Evolutionary conservation across 129 eudicot genomes (phyloP).

Genomic region (Tagetes patula): DNA sequence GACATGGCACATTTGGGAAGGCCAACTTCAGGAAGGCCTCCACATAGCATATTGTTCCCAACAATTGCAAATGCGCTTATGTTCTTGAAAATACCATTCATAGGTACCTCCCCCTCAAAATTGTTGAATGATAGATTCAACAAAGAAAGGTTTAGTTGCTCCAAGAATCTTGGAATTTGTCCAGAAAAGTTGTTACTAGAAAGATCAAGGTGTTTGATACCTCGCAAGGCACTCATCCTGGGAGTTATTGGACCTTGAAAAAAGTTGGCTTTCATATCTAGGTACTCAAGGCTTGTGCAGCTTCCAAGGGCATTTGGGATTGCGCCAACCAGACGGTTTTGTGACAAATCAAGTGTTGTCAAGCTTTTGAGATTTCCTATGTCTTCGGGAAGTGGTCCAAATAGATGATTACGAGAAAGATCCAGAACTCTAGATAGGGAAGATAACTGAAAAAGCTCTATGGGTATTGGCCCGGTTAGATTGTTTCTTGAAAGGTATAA

Average conservation of each 20-base stretch:
- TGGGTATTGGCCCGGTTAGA: slow-evolving; percentile 34
- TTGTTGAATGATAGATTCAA: slow-evolving; percentile 36
- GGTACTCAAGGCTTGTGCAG: slow-evolving; percentile 31
- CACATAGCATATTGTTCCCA: slow-evolving; percentile 38
- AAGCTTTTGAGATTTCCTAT: slow-evolving; percentile 34
- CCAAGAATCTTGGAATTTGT: slow-evolving; percentile 38
- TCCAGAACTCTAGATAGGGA: slow-evolving; percentile 20
- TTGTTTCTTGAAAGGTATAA: slow-evolving; percentile 31
- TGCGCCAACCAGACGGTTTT: slow-evolving; percentile 30
- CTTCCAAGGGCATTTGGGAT: slow-evolving; percentile 31
- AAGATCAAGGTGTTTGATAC: slow-evolving; percentile 30
- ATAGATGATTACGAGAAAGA: slow-evolving; percentile 32
- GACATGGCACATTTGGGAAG: slow-evolving; percentile 27
- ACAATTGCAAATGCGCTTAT: slow-evolving; percentile 21
- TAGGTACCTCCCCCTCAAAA: slow-evolving; percentile 41
- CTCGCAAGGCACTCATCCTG: slow-evolving; percentile 19
- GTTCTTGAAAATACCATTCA: slow-evolving; percentile 32
- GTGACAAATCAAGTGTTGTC: slow-evolving; percentile 12
- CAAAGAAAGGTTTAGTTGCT: slow-evolving; percentile 20
- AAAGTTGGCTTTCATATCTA: slow-evolving; percentile 23
- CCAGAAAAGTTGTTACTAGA: slow-evolving; percentile 38
- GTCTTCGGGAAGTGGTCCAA: slow-evolving; percentile 35
- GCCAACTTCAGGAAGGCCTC: slow-evolving; percentile 34
- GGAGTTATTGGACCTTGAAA: slow-evolving; percentile 33
- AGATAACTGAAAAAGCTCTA: slow-evolving; percentile 25